These are phyloP conservation scores for Colletotrichum sp. DNA, from an alignment of 2,329 filamentous ascomycete species.

Conservation along the genomic window DNA sequence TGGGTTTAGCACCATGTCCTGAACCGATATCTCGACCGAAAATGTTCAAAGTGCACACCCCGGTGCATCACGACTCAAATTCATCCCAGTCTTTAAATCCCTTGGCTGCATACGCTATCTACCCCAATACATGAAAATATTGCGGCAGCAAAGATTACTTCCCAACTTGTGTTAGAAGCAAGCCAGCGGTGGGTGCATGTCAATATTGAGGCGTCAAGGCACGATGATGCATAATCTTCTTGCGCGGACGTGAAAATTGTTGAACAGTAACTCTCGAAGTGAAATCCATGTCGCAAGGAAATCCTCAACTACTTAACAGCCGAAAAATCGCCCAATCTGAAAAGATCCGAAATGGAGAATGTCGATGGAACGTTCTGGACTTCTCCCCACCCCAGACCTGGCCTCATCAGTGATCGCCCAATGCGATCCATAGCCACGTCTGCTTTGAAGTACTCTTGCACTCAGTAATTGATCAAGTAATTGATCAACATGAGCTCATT, in stretches of 20 bases:
- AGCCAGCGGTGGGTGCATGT: not conserved
- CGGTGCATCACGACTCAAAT: not conserved
- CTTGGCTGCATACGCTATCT: rapidly evolving
- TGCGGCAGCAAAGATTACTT: not conserved
- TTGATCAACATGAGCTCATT: not conserved
- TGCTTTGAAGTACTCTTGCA: not conserved
- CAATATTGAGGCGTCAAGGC: not conserved
- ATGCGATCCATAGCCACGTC: not conserved
- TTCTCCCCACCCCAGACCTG: not conserved
- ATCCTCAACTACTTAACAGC: not conserved
- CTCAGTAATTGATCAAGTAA: not conserved
- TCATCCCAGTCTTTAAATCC: rapidly evolving
- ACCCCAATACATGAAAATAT: rapidly evolving
- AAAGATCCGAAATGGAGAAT: not conserved
- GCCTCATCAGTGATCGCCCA: not conserved
- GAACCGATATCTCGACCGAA: not conserved
- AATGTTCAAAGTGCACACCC: not conserved
- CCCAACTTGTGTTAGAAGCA: not conserved
- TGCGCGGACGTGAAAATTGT: rapidly evolving
- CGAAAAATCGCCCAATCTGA: not conserved
- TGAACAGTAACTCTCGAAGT: not conserved
- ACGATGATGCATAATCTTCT: not conserved
- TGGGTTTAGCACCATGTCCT: rapidly evolving
- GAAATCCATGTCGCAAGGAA: not conserved
- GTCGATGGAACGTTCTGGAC: not conserved